Percentiles rank a stretch among this genome's conserved stretches.
Evolutionary conservation across 176 grass and related monocot species (phyloP).

Genomic region (Juncus inflexus): DNA sequence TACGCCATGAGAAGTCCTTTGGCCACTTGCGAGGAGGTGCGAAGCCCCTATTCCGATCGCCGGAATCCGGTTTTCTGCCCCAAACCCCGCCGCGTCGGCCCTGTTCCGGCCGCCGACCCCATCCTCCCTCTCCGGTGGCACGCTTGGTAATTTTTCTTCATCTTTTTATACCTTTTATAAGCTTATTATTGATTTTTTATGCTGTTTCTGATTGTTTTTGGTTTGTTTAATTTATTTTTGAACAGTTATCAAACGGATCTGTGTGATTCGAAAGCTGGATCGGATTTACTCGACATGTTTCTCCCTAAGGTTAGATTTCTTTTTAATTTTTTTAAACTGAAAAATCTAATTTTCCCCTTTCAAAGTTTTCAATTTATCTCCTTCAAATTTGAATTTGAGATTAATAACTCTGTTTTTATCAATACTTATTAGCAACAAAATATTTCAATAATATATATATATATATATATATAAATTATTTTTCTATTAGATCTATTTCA

Average conservation of each 20-base stretch:
- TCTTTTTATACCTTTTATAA: not conserved
- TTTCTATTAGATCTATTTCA: too few relatives aligned
- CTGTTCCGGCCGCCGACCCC: slow-evolving; percentile 18
- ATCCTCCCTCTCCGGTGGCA: slow-evolving; percentile 53
- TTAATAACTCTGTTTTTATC: not conserved
- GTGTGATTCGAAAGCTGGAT: slow-evolving; percentile 35
- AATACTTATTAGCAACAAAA: too few relatives aligned
- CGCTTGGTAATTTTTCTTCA: slow-evolving; percentile 29
- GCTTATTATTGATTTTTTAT: not conserved
- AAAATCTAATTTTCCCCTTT: not conserved
- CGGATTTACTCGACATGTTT: slow-evolving; percentile 66
- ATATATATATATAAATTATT: too few relatives aligned
- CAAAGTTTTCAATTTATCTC: too few relatives aligned
- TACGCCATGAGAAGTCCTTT: slow-evolving; percentile 69
- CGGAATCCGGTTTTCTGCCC: slow-evolving; percentile 79
- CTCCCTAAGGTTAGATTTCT: slow-evolving; percentile 42
- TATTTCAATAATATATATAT: too few relatives aligned
- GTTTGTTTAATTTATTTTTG: not conserved
- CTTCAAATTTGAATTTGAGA: too few relatives aligned
- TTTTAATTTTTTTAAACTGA: not conserved
- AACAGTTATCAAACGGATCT: slow-evolving; percentile 37
- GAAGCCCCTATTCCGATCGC: slow-evolving; percentile 26
- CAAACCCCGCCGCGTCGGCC: slow-evolving; percentile 61
- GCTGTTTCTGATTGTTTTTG: not conserved
- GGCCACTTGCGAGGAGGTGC: slow-evolving; percentile 44